Evolutionary conservation across 2,329 filamentous ascomycete genomes (phyloP).

Genomic region (Cladosporium sp.): DNA sequence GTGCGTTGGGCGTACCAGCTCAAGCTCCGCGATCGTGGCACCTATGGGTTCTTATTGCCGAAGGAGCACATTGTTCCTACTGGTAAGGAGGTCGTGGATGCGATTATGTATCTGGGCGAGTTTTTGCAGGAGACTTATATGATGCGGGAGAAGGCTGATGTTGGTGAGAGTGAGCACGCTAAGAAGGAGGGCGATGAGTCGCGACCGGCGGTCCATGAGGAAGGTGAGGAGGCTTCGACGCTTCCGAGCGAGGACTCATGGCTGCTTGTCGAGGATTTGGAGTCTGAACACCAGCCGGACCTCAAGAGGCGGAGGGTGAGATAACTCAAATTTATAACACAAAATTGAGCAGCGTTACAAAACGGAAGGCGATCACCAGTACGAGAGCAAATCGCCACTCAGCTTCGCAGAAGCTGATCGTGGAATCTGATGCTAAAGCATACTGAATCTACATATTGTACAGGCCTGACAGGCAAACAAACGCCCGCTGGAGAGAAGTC

Average conservation of each 20-base stretch:
- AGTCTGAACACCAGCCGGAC: neutral
- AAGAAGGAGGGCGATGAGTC: conserved; percentile 19
- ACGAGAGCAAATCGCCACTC: too few relatives aligned
- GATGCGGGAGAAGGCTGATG: neutral
- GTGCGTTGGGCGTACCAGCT: conserved; percentile 87
- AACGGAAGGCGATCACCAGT: too few relatives aligned
- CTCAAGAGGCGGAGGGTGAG: neutral
- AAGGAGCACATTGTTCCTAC: conserved; percentile 81
- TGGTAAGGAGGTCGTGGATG: conserved; percentile 78
- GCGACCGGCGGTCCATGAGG: conserved; percentile 9
- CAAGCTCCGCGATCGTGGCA: conserved; percentile 87
- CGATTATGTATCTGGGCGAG: conserved; percentile 75
- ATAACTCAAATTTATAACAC: neutral
- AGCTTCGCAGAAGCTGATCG: too few relatives aligned
- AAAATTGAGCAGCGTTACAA: too few relatives aligned
- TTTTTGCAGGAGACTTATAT: conserved; percentile 55
- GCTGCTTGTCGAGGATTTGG: neutral
- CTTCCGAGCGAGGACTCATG: neutral
- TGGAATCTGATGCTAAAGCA: too few relatives aligned
- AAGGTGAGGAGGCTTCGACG: conserved; percentile 11
- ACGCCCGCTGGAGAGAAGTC: too few relatives aligned
- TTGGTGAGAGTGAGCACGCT: neutral
- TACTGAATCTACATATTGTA: too few relatives aligned
- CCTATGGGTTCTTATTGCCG: conserved; percentile 87
- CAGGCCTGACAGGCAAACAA: too few relatives aligned